A percentile compares a stretch with the other conserved stretches of the same genome.
phyloP scores from a whole-genome alignment of 2,329 filamentous ascomycete genomes.

The Didymella sp. region DNA sequence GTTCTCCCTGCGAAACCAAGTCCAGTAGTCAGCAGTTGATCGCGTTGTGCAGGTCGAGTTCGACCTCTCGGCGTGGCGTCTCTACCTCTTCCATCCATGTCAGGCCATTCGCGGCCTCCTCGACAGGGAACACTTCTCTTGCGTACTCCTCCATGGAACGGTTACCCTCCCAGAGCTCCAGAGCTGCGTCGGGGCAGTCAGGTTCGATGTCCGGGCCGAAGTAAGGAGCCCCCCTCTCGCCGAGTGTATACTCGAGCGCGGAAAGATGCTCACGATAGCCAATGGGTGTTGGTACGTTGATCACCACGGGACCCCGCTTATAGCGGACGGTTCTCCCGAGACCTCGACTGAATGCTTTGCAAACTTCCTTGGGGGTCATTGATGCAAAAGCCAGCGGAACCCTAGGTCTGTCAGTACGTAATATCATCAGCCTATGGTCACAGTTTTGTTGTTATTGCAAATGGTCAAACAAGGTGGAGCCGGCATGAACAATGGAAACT shows the following conservation, averaged over 20 bases:
- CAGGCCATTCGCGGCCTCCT: slow-evolving; percentile 91
- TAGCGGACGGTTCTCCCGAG: slow-evolving; percentile 81
- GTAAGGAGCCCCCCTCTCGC: slow-evolving; percentile 66
- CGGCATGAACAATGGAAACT: slow-evolving; percentile 19
- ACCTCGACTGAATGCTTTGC: slow-evolving; percentile 78
- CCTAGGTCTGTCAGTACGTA: slow-evolving; percentile 54
- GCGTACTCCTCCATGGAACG: slow-evolving; percentile 94
- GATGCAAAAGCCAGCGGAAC: slow-evolving; percentile 92
- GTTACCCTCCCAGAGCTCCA: slow-evolving; percentile 89
- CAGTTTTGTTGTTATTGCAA: slow-evolving; percentile 18
- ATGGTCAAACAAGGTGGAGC: slow-evolving; percentile 19
- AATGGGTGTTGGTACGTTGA: slow-evolving; percentile 83
- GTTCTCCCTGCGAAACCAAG: slow-evolving; percentile 40
- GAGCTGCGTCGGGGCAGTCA: slow-evolving; percentile 73
- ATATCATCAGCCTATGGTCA: slow-evolving; percentile 27
- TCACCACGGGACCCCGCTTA: slow-evolving; percentile 76
- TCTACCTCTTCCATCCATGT: slow-evolving; percentile 80
- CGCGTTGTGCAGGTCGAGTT: slow-evolving; percentile 44
- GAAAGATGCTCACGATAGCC: slow-evolving; percentile 91
- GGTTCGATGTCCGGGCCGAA: slow-evolving; percentile 67
- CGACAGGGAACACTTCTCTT: slow-evolving; percentile 88
- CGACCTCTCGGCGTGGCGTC: slow-evolving; percentile 46
- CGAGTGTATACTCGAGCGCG: slow-evolving; percentile 66
- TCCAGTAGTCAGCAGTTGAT: slow-evolving; percentile 48
- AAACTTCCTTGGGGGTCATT: slow-evolving; percentile 82